A percentile compares a stretch with the other conserved stretches of the same genome.
phyloP scores from a whole-genome alignment of 2,329 filamentous ascomycete species.

The Tolypocladium ovalisporum region DNA sequence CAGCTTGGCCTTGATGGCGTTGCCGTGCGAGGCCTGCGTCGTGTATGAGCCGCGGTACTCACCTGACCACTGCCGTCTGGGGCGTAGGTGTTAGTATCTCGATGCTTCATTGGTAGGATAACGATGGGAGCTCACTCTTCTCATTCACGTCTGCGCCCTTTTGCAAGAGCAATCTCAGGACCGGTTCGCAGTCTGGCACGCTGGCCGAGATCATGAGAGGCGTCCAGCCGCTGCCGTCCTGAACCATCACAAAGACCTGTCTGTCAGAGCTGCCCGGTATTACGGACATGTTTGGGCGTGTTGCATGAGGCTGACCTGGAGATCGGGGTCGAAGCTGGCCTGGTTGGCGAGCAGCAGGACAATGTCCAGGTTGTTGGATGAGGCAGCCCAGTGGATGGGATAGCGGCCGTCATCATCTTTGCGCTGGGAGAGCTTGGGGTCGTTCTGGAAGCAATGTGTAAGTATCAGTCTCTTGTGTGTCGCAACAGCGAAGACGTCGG shows the following conservation, averaged over 20 bases:
- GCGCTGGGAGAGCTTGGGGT: constrained; percentile 61
- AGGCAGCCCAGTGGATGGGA: constrained; percentile 88
- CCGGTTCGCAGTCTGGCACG: constrained; percentile 57
- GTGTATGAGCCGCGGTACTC: neutral
- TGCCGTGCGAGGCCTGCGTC: neutral
- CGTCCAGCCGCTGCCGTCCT: constrained; percentile 75
- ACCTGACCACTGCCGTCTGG: constrained; percentile 58
- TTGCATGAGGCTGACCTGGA: constrained; percentile 40
- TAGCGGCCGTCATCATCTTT: constrained; percentile 83
- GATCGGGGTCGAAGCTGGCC: constrained; percentile 73
- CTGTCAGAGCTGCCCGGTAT: neutral
- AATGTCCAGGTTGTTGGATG: constrained; percentile 69
- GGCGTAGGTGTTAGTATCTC: neutral
- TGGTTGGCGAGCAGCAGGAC: constrained; percentile 59
- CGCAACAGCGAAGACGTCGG: neutral
- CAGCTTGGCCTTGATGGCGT: neutral
- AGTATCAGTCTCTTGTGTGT: neutral
- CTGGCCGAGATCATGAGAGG: constrained; percentile 74
- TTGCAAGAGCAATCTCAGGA: constrained; percentile 56
- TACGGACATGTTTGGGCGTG: neutral
- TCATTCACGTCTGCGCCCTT: constrained; percentile 63
- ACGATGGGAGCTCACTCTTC: constrained; percentile 42
- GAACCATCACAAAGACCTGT: neutral
- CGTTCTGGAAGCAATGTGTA: constrained; percentile 40
- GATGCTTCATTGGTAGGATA: no score